Evolutionary conservation across 495 filamentous ascomycete species (phyloP), one percentile per base, ranked within the genome.

Genomic region (Penicillium lagena): DNA sequence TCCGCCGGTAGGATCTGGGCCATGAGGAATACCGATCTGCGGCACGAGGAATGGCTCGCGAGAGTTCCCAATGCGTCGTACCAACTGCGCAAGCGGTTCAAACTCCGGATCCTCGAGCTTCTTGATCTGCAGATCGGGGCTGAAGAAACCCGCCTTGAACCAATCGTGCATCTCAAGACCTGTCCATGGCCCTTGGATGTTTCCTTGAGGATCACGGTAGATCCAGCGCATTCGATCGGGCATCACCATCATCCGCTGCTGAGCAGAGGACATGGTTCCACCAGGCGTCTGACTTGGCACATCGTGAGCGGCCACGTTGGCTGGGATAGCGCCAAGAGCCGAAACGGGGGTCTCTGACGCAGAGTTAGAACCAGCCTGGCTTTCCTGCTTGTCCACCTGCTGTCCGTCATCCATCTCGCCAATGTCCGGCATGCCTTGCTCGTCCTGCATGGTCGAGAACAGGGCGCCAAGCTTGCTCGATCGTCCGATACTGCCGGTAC

Each of bases 151-250:
- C 37, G 89, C 94, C 66, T 96, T 96, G 68, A 95, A 98, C 93
- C 93, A 98, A 55, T 98, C 93, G 56, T 98, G 90, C 93, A 98
- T 98, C 63, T 97, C 93, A 38, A 98, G 72, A 4, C 93, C 93
- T 33, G 87, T 94, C 73, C 89, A 98, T 5, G 93, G 93, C 1
- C 93, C 93, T 64, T 97, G 93, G 30, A 86, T 83, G 37, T 84
- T 82, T 34, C 91, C 90, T 60, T 91, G 85, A 4, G 94, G 93
- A 62, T 98, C 93, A 29, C 90, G 82, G 57, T 98, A 98, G 28
- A 95, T 91, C 93, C 93, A 98, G 51, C 90, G 79, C 86, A 98
- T 98, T 13, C 95, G 78, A 62, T 98, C 93, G 12, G 93, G 93
- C 93, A 98, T 97, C n/a, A 98, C 91, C 87, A 97, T 95, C 14